A percentile compares a stretch with the other conserved stretches of the same genome.
Conservation (phyloP, 768 basidiomycete genomes). For the Sarcodon aspratus region DNA sequence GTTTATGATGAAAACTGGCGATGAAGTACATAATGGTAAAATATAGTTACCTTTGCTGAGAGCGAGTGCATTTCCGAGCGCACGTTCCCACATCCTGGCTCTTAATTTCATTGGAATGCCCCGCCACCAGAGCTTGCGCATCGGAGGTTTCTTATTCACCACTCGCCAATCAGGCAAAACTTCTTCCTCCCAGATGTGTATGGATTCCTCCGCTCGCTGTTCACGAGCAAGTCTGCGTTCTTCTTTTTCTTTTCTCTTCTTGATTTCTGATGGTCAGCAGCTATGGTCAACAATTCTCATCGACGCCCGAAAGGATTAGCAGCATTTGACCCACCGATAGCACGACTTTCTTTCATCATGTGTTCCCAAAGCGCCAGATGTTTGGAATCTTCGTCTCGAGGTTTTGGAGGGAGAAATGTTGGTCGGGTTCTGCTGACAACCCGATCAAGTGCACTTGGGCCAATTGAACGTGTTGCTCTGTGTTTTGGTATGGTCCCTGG, state of each 20-base stretch:
- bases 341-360: conserved; percentile 79
- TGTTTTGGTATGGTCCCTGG: conserved; percentile 21
- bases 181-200: conserved; percentile 65
- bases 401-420: conserved; percentile 75
- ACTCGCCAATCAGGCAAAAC: conserved; percentile 79
- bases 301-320: conserved; percentile 1
- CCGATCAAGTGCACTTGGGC: conserved; percentile 67
- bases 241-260: conserved; percentile 47
- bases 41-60: conserved; percentile 58
- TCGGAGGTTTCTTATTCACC: conserved; percentile 49
- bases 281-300: not conserved
- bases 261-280: conserved; percentile 41
- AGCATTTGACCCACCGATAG: conserved; percentile 43
- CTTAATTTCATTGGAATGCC: conserved; percentile 80
- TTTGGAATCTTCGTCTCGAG: conserved; percentile 62
- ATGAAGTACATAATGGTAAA: not conserved
- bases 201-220: conserved; percentile 54
- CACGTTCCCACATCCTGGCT: conserved; percentile 72
- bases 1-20: conserved; percentile 1
- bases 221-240: conserved; percentile 57
- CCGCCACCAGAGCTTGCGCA: conserved; percentile 77
- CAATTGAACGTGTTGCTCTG: conserved; percentile 38
- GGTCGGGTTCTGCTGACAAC: conserved; percentile 82
- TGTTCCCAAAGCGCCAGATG: conserved; percentile 79
- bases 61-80: conserved; percentile 76